Evolutionary conservation across 495 filamentous ascomycete species (phyloP), one percentile per base, ranked within the genome.

Genomic region (Neurospora sp.): DNA sequence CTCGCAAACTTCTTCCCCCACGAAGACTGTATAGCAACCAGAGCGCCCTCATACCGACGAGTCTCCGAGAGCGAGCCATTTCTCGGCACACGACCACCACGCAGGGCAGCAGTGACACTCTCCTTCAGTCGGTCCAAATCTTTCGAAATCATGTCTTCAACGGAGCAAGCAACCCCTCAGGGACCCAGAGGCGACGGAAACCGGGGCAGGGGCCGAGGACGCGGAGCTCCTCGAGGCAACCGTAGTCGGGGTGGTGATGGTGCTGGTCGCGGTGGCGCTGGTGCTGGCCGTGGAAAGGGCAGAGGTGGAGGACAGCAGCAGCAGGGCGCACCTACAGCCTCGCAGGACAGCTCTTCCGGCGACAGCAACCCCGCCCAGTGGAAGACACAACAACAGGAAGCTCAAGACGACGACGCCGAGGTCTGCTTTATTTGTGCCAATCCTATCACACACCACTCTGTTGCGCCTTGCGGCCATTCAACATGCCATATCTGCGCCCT

Each of bases 341-440:
- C 4, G 8, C 54, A 75, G 40, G 37, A 40, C 23, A 62, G 44
- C 39, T 70, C 71, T 11, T 38, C 62, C 16, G 73, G 48, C 48
- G 69, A 42, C 31, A 18, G 39, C 41, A 37, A 71, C 23, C 48
- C 48, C 12, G 23, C 11, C 23, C 23, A 40, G n/a, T 23, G 70
- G 7, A 75, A 73, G 69, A 73, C 72, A 66, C 39, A 75, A 69
- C 72, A 73, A 20, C 59, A 71, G n/a, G 72, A 77, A 37, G 71
- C 69, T 8, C 44, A 78, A 69, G 76, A 77, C 39, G 89, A 89
- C 35, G 92, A 95, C 74, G 89, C 86, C 10, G 93, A 97, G 70
- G 86, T 97, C 72, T 99, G 96, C 86, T 98, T 98, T 82, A 98
- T 99, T 74, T 99, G 96, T 81, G 94, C 96, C 35, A 95, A 92